Base-by-base conservation (phyloP, 2,329 filamentous ascomycete species). In the Ascocoryne sarcoides region DNA sequence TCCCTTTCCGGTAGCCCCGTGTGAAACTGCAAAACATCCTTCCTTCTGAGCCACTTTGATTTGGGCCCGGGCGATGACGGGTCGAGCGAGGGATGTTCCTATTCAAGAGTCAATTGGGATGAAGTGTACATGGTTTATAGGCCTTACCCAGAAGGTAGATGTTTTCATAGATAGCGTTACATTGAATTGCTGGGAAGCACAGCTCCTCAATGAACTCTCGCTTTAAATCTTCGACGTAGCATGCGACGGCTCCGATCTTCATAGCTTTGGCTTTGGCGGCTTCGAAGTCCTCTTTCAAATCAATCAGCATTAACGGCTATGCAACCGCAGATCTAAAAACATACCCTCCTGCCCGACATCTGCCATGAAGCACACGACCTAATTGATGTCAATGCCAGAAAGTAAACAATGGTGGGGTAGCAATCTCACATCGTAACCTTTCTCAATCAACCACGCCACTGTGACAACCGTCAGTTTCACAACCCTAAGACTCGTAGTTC, bases 191-290 rank as follows among this genome's bases (percentile, higher is more conserved):
- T 38, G 75, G 80, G 74, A 81, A 89, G 50, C 56, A 57, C 32
- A 92, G 71, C 67, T 90, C 75, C 54, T 88, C 82, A 51, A 92
- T 76, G 57, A 92, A 89, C 64, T 86, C 81, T 53, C 71, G 70
- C 55, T 78, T 76, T 40, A 90, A 71, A 61, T 92, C 75, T 47
- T 70, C 65, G 50, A 79, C 70, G 42, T 55, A 53, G 32, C 50
- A 55, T 43, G 51, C 52, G 29, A 53, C 51, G 48, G 60, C 60
- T 40, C 60, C 59, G 37, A 63, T 59, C 60, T 66, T 61, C 58
- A 64, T 58, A 40, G 82, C 82, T 73, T 89, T 88, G 59, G 74
- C 72, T 65, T 82, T 75, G 43, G 83, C 84, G 44, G 71, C 80
- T 33, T 75, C 73, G 59, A 76, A 88, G 65, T 87, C 81, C 65